These are phyloP conservation scores for Lyophyllum shimeji DNA, from an alignment of 768 basidiomycete species.

Conservation along the genomic window DNA sequence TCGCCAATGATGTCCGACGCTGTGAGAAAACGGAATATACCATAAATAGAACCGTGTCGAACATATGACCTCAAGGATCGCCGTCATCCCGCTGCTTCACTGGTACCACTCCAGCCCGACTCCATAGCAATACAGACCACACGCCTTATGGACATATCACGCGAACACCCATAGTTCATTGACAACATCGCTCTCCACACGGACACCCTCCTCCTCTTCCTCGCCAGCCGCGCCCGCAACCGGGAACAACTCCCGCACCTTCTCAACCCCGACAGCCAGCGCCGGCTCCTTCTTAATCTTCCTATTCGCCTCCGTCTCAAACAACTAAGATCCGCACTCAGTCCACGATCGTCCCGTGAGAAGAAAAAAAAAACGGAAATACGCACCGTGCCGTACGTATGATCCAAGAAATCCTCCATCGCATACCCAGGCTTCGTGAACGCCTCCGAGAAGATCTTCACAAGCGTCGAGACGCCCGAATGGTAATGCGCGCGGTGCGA, in stretches of 20 bases:
- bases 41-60: background rate
- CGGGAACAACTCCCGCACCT: conserved; percentile 10
- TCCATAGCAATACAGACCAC: no score
- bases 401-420: conserved; percentile 96
- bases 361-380: background rate
- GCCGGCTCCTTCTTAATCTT: conserved; percentile 80
- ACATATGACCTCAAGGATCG: background rate
- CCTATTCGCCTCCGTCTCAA: conserved; percentile 79
- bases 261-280: conserved; percentile 43
- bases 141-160: no score
- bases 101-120: no score
- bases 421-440: conserved; percentile 92
- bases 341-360: background rate
- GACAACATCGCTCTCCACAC: conserved; percentile 4
- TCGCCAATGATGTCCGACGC: background rate
- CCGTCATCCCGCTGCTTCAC: no score
- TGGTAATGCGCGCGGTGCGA: conserved; percentile 84
- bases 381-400: conserved; percentile 81
- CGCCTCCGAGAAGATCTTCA: conserved; percentile 82
- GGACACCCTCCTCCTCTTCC: background rate
- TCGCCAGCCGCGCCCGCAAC: background rate
- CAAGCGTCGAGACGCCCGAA: conserved; percentile 80
- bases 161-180: conserved; percentile 10
- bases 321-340: conserved; percentile 52
- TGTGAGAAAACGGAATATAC: background rate